Conservation (phyloP, 768 basidiomycete species). For the Suillus discolor region DNA sequence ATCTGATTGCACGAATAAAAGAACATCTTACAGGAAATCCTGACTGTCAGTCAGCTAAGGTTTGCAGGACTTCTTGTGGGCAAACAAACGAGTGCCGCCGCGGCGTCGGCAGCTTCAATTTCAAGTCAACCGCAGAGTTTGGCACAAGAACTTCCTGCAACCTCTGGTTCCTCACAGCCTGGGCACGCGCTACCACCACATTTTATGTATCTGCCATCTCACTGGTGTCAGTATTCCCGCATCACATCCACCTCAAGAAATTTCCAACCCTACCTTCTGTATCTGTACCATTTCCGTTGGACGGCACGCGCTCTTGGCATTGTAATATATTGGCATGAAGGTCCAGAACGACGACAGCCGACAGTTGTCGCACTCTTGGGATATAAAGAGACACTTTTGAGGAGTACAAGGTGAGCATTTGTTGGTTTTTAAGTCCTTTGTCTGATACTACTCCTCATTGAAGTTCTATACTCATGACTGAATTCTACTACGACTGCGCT, state of each 20-base stretch:
- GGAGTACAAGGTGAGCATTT: neutral
- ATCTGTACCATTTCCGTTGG: neutral
- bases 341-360: neutral
- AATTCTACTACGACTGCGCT: neutral
- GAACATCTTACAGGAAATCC: neutral
- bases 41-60: neutral
- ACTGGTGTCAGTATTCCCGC: too few species aligned
- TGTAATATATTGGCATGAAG: neutral
- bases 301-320: neutral
- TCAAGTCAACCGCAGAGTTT: neutral
- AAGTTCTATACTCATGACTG: neutral
- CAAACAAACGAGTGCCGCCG: neutral
- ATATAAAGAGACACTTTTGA: neutral
- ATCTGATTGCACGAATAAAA: neutral
- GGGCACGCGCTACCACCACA: neutral
- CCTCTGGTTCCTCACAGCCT: neutral
- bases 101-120: neutral
- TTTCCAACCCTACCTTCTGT: neutral
- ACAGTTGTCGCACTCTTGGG: neutral
- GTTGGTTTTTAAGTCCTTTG: neutral
- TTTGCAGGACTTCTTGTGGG: neutral
- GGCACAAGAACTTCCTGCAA: neutral
- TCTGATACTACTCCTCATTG: neutral
- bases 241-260: too few species aligned
- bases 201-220: neutral